These are phyloP conservation scores for Colletotrichum paranaense DNA, from an alignment of 2,329 filamentous ascomycete genomes.

Conservation along the genomic window DNA sequence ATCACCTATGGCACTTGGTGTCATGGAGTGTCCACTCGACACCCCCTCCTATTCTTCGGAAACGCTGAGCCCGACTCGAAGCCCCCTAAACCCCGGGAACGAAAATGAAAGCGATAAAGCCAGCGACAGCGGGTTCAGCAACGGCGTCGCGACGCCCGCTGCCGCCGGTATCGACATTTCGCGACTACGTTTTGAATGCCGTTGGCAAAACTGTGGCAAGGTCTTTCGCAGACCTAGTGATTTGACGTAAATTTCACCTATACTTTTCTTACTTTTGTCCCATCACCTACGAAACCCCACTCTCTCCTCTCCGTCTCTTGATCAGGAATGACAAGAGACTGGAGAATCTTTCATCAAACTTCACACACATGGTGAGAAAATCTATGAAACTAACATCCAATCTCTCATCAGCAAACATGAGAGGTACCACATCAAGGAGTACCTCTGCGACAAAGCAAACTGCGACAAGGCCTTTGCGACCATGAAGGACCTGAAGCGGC, in stretches of 20 bases:
- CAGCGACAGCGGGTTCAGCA: conserved; percentile 27
- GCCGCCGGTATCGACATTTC: conserved; percentile 24
- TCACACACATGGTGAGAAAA: neutral
- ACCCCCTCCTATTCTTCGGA: conserved; percentile 37
- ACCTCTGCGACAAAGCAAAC: conserved; percentile 32
- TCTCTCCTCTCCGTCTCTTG: neutral
- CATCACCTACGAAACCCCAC: neutral
- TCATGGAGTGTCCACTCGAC: conserved; percentile 37
- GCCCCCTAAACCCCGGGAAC: conserved; percentile 30
- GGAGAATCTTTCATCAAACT: neutral
- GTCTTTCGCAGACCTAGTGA: conserved; percentile 35
- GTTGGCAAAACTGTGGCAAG: conserved; percentile 33
- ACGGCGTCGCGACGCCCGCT: conserved; percentile 14
- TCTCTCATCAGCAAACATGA: conserved; percentile 36
- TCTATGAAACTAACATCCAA: conserved; percentile 5
- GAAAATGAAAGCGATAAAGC: conserved; percentile 33
- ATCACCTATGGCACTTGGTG: conserved; percentile 37
- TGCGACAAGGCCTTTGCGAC: conserved; percentile 41
- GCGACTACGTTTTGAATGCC: conserved; percentile 30
- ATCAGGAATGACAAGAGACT: neutral
- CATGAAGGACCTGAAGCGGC: conserved; percentile 42
- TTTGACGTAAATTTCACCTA: conserved; percentile 34
- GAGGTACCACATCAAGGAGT: conserved; percentile 40
- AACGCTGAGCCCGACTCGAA: conserved; percentile 34
- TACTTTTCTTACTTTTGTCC: neutral